phyloP scores from a whole-genome alignment of 2,329 filamentous ascomycete genomes.

The Tolypocladium amazonense region DNA sequence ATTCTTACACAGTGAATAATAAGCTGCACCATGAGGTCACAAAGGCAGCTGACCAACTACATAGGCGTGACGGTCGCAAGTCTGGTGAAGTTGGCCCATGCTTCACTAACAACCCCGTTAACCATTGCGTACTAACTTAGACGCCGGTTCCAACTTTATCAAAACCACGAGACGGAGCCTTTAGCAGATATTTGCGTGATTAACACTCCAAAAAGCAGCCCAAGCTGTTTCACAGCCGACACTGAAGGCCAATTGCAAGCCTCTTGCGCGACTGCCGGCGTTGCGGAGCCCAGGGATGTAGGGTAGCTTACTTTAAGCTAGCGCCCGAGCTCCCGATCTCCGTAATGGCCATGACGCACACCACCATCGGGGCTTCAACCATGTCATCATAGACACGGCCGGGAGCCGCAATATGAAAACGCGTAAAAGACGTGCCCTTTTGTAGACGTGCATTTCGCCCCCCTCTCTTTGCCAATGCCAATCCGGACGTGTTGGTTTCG shows the following conservation, averaged over 20 bases:
- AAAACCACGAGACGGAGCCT: neutral
- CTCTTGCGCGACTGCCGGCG: neutral
- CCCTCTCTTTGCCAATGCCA: neutral
- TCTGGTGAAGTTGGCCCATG: too few relatives aligned
- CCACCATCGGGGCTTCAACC: constrained; percentile 17
- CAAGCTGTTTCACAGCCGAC: neutral
- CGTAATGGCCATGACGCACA: constrained; percentile 17
- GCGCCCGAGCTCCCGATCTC: constrained; percentile 14
- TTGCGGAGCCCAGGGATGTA: neutral
- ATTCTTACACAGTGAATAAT: neutral
- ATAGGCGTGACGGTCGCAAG: neutral
- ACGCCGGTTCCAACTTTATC: neutral
- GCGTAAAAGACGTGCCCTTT: neutral
- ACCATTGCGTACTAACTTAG: too few relatives aligned
- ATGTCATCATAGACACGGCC: constrained; percentile 12
- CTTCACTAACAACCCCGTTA: too few relatives aligned
- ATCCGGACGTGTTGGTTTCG: neutral
- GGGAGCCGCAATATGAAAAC: constrained; percentile 2
- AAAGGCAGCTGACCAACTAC: too few relatives aligned
- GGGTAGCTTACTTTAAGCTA: neutral
- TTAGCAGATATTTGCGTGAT: neutral
- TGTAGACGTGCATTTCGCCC: neutral
- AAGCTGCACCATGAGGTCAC: neutral
- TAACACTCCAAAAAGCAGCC: neutral
- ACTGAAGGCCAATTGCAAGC: neutral